Evolutionary conservation across 495 filamentous ascomycete genomes (phyloP).

Genomic region (Penicillium paxilli): DNA sequence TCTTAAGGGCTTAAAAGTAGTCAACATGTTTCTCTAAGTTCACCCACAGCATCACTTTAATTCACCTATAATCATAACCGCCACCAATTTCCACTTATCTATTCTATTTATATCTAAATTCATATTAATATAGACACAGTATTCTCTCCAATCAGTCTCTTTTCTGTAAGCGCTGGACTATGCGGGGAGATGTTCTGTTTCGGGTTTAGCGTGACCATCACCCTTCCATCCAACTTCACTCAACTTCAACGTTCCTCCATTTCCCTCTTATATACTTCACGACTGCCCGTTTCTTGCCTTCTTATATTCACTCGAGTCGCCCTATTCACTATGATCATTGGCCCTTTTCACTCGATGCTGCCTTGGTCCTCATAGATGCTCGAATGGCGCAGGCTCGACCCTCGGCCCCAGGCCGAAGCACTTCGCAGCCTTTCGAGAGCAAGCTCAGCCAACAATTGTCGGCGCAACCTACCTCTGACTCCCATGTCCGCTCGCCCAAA

Average conservation of each 20-base stretch:
- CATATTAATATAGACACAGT: too few relatives aligned
- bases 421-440: constrained; percentile 36
- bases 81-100: too few relatives aligned
- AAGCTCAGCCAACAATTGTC: constrained; percentile 40
- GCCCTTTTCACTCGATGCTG: not conserved
- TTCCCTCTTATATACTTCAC: too few relatives aligned
- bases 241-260: not conserved
- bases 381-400: constrained; percentile 27
- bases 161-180: not conserved
- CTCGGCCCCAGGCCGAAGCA: constrained; percentile 22
- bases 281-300: too few relatives aligned
- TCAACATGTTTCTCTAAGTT: too few relatives aligned
- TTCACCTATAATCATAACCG: too few relatives aligned
- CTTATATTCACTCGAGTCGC: not conserved
- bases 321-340: not conserved
- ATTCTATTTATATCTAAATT: too few relatives aligned
- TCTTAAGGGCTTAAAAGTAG: too few relatives aligned
- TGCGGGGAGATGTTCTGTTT: constrained; percentile 8
- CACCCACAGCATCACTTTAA: too few relatives aligned
- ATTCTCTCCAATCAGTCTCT: not conserved
- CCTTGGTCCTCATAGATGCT: constrained; percentile 2
- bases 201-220: constrained; percentile 9
- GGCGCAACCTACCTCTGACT: constrained; percentile 5
- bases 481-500: constrained; percentile 31
- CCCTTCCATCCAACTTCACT: not conserved